phyloP scores from a whole-genome alignment of 805 yeast species.

The Wickerhamomyces kurtzmanii region DNA sequence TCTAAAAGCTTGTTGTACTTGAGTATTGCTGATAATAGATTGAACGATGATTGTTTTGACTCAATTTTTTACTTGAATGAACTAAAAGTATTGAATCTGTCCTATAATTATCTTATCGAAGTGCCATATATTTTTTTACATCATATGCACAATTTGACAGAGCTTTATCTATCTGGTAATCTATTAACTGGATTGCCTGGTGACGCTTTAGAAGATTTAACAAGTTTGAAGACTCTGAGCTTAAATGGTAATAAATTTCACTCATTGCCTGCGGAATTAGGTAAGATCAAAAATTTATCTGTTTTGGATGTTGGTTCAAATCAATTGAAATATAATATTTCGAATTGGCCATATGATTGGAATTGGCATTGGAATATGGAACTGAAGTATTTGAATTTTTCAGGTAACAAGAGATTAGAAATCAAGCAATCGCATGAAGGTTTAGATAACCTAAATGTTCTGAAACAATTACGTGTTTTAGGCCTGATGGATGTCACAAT shows the following conservation, averaged over 20 bases:
- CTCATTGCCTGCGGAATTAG: constrained; percentile 81
- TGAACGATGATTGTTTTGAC: constrained; percentile 69
- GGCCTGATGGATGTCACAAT: constrained; percentile 95
- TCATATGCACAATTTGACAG: constrained; percentile 45
- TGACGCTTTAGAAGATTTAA: constrained; percentile 67
- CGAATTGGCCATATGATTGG: constrained; percentile 96
- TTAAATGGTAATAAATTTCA: constrained; percentile 80
- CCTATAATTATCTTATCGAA: constrained; percentile 79
- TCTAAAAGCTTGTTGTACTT: constrained; percentile 46
- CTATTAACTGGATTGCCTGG: constrained; percentile 69
- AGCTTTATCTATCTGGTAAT: constrained; percentile 77
- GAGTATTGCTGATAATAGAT: constrained; percentile 73
- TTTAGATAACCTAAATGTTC: constrained; percentile 60
- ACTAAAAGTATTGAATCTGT: constrained; percentile 57
- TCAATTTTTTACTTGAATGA: constrained; percentile 48
- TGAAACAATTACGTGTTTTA: constrained; percentile 60
- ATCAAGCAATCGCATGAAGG: constrained; percentile 57
- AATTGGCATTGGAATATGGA: constrained; percentile 85
- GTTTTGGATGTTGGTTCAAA: constrained; percentile 89
- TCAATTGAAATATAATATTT: constrained; percentile 80
- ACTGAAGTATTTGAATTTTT: constrained; percentile 73
- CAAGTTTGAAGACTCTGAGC: constrained; percentile 48
- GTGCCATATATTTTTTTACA: constrained; percentile 66
- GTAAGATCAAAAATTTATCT: constrained; percentile 51
- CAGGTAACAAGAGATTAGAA: constrained; percentile 89